phyloP scores from a whole-genome alignment of 2,329 filamentous ascomycete species.

The Colletotrichum liriopes region DNA sequence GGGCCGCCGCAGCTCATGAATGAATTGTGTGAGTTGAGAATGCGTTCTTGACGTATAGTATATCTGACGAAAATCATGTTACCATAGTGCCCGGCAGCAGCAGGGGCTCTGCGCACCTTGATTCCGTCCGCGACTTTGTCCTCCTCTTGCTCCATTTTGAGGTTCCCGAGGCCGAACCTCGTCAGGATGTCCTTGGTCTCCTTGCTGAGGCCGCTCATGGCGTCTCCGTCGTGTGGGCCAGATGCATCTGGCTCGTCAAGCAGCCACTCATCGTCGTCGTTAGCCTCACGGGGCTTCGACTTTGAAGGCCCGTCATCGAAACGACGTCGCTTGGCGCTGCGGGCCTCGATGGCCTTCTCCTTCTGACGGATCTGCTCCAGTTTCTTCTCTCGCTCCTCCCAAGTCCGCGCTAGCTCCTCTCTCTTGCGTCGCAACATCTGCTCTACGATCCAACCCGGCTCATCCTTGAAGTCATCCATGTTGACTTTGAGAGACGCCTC shows the following conservation, averaged over 20 bases:
- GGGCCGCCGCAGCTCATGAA: slow-evolving; percentile 86
- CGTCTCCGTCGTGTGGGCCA: slow-evolving; percentile 53
- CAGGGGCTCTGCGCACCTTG: slow-evolving; percentile 66
- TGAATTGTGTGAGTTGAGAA: slow-evolving; percentile 91
- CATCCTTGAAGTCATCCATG: slow-evolving; percentile 69
- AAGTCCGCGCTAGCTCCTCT: slow-evolving; percentile 75
- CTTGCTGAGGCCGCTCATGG: slow-evolving; percentile 75
- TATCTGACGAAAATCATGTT: slow-evolving; percentile 65
- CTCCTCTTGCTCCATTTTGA: slow-evolving; percentile 56
- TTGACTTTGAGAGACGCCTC: slow-evolving; percentile 66
- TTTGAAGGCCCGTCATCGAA: slow-evolving; percentile 54
- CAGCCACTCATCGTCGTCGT: slow-evolving; percentile 80
- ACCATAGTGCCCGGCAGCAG: slow-evolving; percentile 46
- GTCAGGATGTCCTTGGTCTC: slow-evolving; percentile 84
- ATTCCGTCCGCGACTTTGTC: slow-evolving; percentile 73
- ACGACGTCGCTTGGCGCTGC: slow-evolving; percentile 63
- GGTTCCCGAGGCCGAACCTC: slow-evolving; percentile 68
- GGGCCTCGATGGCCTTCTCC: slow-evolving; percentile 70
- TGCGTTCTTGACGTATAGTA: slow-evolving; percentile 95
- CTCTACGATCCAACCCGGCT: slow-evolving; percentile 89
- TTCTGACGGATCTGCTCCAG: slow-evolving; percentile 77
- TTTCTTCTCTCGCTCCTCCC: slow-evolving; percentile 82
- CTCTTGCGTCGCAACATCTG: slow-evolving; percentile 80
- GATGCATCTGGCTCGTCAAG: slow-evolving; percentile 78
- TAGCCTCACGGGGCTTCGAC: slow-evolving; percentile 46